A percentile compares a stretch with the other conserved stretches of the same genome.
Evolutionary conservation across 129 eudicot genomes (phyloP).

Genomic region (Flaveria trinervia): DNA sequence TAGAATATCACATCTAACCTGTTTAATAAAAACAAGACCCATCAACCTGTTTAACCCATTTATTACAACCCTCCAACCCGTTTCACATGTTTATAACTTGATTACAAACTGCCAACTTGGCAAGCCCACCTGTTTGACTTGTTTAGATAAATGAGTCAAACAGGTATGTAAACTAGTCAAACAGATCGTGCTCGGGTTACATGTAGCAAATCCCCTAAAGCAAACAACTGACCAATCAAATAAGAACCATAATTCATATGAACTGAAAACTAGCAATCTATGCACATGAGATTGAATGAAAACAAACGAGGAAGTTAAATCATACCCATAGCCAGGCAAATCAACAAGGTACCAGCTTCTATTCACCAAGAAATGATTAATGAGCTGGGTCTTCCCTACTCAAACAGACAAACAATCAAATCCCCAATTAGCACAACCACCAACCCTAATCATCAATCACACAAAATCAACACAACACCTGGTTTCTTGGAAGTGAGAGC

Average conservation of each 20-base stretch:
- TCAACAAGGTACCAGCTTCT: slow-evolving; percentile 90
- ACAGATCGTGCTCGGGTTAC: too few relatives aligned
- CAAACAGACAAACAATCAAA: slow-evolving; percentile 6
- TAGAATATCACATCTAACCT: too few relatives aligned
- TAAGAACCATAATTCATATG: too few relatives aligned
- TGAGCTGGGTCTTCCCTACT: slow-evolving; percentile 88
- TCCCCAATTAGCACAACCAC: neutral
- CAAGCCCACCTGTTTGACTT: neutral
- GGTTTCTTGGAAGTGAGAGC: slow-evolving; percentile 95
- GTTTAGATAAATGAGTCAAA: neutral
- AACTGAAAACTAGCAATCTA: too few relatives aligned
- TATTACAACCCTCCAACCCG: neutral
- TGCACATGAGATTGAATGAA: neutral
- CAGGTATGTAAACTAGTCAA: too few relatives aligned
- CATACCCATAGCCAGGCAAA: slow-evolving; percentile 97
- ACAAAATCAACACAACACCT: slow-evolving; percentile 40
- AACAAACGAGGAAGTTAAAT: neutral
- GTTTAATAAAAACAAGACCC: too few relatives aligned
- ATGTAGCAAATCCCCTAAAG: too few relatives aligned
- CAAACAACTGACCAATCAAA: too few relatives aligned
- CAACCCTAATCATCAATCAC: neutral
- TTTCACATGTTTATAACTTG: neutral
- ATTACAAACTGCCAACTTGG: neutral
- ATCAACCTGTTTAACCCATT: too few relatives aligned
- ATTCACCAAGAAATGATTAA: slow-evolving; percentile 93